A percentile compares a stretch with the other conserved stretches of the same genome.
phyloP scores from a whole-genome alignment of 2,329 filamentous ascomycete genomes.

The Epicoccum nigrum region DNA sequence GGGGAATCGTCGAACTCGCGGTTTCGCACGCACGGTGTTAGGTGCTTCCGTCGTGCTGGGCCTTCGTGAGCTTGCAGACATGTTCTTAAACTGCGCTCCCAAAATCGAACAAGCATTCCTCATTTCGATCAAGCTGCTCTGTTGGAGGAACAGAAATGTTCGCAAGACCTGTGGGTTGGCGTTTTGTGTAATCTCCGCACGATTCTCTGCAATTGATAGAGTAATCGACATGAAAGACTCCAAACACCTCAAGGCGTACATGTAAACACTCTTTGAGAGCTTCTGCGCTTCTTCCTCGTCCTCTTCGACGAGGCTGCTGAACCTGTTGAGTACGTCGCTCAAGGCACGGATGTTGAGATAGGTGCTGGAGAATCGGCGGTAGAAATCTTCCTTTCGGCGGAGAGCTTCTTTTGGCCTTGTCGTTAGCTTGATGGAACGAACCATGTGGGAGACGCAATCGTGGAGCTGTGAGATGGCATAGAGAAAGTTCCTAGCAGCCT shows the following conservation, averaged over 20 bases:
- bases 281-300: conserved; percentile 55
- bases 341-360: conserved; percentile 63
- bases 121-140: conserved; percentile 63
- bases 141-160: conserved; percentile 64
- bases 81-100: conserved; percentile 48
- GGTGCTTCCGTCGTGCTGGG: conserved; percentile 29
- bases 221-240: conserved; percentile 46
- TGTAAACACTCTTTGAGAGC: conserved; percentile 43
- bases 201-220: conserved; percentile 46
- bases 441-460: conserved; percentile 45
- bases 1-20: conserved; percentile 40
- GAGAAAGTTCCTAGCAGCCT: conserved; percentile 61
- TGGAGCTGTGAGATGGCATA: conserved; percentile 61
- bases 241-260: conserved; percentile 43
- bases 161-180: conserved; percentile 64
- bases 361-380: conserved; percentile 63
- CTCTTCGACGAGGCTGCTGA: conserved; percentile 56
- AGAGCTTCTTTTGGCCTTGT: conserved; percentile 53
- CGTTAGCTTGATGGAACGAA: conserved; percentile 44
- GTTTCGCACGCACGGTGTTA: conserved; percentile 39
- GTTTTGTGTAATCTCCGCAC: conserved; percentile 58
- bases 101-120: conserved; percentile 64
- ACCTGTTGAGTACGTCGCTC: conserved; percentile 59
- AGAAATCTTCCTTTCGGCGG: conserved; percentile 51
- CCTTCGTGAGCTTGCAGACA: conserved; percentile 26